phyloP scores from a whole-genome alignment of 352 stramenopile genomes.

The Phytophthora litchii region DNA sequence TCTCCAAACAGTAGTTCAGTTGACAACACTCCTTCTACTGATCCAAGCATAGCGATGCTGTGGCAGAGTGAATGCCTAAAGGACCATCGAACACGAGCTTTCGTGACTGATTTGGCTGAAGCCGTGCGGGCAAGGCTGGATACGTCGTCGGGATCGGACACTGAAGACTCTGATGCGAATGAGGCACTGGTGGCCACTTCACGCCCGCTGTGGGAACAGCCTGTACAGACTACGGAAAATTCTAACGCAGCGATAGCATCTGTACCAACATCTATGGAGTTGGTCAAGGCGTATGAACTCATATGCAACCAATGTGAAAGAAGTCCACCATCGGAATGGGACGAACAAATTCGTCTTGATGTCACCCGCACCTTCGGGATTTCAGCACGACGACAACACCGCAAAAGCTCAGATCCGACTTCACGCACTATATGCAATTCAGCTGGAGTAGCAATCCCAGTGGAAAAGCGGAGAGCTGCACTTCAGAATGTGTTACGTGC shows the following conservation, averaged over 20 bases:
- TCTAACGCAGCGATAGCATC: not conserved
- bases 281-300: conserved; percentile 53
- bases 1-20: conserved; percentile 19
- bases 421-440: conserved; percentile 20
- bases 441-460: conserved; percentile 16
- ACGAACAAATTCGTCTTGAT: conserved; percentile 73
- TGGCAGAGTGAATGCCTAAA: conserved; percentile 61
- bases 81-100: conserved; percentile 49
- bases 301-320: conserved; percentile 51
- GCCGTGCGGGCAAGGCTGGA: conserved; percentile 51
- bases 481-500: conserved; percentile 67
- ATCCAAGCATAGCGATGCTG: conserved; percentile 30
- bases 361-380: conserved; percentile 74
- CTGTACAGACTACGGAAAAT: conserved; percentile 2
- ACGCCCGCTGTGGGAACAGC: conserved; percentile 19
- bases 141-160: conserved; percentile 48
- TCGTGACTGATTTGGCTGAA: conserved; percentile 62
- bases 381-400: conserved; percentile 51
- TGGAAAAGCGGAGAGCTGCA: conserved; percentile 43
- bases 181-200: conserved; percentile 23
- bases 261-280: conserved; percentile 17
- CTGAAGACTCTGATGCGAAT: conserved; percentile 47
- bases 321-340: conserved; percentile 31
- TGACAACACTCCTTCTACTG: conserved; percentile 6
- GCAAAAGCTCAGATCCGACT: conserved; percentile 23